Evolutionary conservation across 768 basidiomycete species (phyloP), one percentile per base, ranked within the genome.

Genomic region (Cystofilobasidium capitatum): DNA sequence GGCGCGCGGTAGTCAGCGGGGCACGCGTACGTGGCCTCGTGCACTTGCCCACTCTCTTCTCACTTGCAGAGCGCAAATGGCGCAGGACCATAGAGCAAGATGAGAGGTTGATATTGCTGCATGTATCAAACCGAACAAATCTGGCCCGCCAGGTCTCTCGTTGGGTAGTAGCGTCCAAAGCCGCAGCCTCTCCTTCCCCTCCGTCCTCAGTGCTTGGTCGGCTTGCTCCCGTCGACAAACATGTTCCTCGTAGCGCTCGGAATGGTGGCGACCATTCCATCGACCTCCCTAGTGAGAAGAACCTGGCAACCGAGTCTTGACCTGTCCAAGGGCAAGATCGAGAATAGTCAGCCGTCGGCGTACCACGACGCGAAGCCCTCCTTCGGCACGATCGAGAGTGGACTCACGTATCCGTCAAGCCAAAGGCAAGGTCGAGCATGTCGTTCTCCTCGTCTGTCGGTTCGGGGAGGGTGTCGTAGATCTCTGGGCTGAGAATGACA

Each of bases 361-460:
- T 59, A 29, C 65, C 47, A 14, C 29, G 31, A 29, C 20, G 29
- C 24, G 29, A 31, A n/a, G 20, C 40, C 40, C 40, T 42, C 40
- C 10, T 42, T 10, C 7, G 29, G 44, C 17, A 39, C 7, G 39
- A 13, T 26, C 7, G 24, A 7, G 35, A 26, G 16, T 39, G 81
- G 70, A 88, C 80, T 72, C 66, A 94, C 72, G 94, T 97, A 73
- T 97, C 94, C 0, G 91, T 93, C 62, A 98, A 81, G 0, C 91
- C 96, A 73, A 97, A 98, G 4, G 94, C 94, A 83, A 98, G 89
- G 77, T 97, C 94, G 44, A 99, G 83, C 78, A 77, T 78, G 65
- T 78, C 93, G 73, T 97, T 99, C 79, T 99, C 94, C 75, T 99
- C 94, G 71, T 98, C 94, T 64, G 88, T 88, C 5, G 94, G 93